phyloP scores from a whole-genome alignment of 352 stramenopile genomes.

The Globisporangium spiculum region DNA sequence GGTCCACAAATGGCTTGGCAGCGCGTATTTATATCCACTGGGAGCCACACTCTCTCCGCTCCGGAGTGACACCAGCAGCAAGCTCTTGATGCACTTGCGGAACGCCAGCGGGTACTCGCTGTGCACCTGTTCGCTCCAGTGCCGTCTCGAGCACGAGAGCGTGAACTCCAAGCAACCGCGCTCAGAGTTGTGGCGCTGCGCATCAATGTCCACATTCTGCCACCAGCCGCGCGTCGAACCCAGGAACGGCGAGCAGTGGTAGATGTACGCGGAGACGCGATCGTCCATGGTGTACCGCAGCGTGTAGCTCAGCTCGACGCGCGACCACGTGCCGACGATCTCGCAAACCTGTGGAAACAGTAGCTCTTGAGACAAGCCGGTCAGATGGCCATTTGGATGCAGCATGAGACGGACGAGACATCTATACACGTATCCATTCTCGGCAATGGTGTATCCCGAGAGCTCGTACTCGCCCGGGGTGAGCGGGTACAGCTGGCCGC shows the following conservation, averaged over 20 bases:
- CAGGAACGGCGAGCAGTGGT: slow-evolving; percentile 35
- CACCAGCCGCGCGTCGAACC: slow-evolving; percentile 47
- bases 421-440: slow-evolving; percentile 59
- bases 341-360: slow-evolving; percentile 48
- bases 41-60: not conserved
- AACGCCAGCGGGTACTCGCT: slow-evolving; percentile 39
- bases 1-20: slow-evolving; percentile 24
- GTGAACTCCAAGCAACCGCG: slow-evolving; percentile 39
- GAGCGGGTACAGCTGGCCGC: slow-evolving; percentile 35
- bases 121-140: slow-evolving; percentile 41
- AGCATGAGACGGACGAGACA: slow-evolving; percentile 41
- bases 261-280: slow-evolving; percentile 53
- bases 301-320: slow-evolving; percentile 38
- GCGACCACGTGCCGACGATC: slow-evolving; percentile 45
- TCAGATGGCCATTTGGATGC: slow-evolving; percentile 35
- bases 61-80: slow-evolving; percentile 33
- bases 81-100: slow-evolving; percentile 33
- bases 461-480: slow-evolving; percentile 52
- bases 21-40: not conserved
- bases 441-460: slow-evolving; percentile 52
- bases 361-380: slow-evolving; percentile 47
- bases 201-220: slow-evolving; percentile 43
- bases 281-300: slow-evolving; percentile 51
- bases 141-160: slow-evolving; percentile 24
- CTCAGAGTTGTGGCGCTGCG: slow-evolving; percentile 20